phyloP scores from a whole-genome alignment of 1,139 yeast species.

The Yamadazyma songkhlaensis region DNA sequence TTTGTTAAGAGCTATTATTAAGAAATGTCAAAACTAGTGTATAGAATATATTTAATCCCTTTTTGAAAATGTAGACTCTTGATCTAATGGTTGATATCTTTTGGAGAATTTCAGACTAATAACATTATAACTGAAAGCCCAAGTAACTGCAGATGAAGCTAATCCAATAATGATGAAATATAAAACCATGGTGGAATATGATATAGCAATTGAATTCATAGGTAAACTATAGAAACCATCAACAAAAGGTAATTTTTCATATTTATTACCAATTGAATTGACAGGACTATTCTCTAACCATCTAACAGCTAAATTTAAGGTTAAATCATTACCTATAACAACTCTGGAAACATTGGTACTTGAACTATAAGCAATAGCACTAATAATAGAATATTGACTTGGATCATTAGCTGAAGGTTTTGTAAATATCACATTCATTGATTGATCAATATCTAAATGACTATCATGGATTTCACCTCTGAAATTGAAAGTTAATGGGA shows the following conservation, averaged over 20 bases:
- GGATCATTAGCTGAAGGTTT: constrained; percentile 27
- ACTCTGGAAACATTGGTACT: constrained; percentile 59
- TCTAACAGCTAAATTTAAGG: constrained; percentile 55
- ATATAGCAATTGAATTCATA: constrained; percentile 24
- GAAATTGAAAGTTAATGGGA: constrained; percentile 64
- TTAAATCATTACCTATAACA: constrained; percentile 63
- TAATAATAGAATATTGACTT: constrained; percentile 39
- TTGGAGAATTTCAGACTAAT: constrained; percentile 19
- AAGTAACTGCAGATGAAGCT: constrained; percentile 24
- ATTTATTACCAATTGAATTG: constrained; percentile 11
- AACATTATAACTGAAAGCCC: constrained; percentile 23
- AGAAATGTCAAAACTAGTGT: constrained; percentile 9
- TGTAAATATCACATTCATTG: constrained; percentile 53
- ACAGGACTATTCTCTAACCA: constrained; percentile 43
- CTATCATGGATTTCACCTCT: constrained; percentile 69
- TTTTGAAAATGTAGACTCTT: constrained; percentile 25
- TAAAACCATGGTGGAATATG: constrained; percentile 20
- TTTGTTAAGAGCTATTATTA: constrained; percentile 40
- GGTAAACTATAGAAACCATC: constrained; percentile 47
- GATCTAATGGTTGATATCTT: constrained; percentile 23
- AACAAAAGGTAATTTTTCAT: constrained; percentile 30
- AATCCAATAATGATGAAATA: constrained; percentile 23
- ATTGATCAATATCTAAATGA: constrained; percentile 66
- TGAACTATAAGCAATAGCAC: constrained; percentile 62
- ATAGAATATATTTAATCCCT: constrained; percentile 19